Percentiles rank a stretch among this genome's conserved stretches.
These are phyloP conservation scores for Flagelloscypha sp. DNA, from an alignment of 768 basidiomycete species.

Conservation along the genomic window DNA sequence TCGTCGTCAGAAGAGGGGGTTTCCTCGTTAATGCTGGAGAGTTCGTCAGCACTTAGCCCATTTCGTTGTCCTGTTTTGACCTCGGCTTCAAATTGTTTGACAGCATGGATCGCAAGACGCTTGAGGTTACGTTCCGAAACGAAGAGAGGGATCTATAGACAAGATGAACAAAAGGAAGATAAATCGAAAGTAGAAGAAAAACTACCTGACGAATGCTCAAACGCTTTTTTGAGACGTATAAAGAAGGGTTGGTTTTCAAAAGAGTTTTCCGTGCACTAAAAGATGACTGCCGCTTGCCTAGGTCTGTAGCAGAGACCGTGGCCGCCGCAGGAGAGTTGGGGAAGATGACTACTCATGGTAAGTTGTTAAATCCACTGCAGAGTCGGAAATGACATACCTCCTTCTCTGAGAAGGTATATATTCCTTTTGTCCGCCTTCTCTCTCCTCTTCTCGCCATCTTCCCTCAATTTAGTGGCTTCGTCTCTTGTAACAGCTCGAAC, in stretches of 20 bases:
- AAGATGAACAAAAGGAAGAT: too few species aligned
- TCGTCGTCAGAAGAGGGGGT: slow-evolving; percentile 15
- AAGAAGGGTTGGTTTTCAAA: slow-evolving; percentile 83
- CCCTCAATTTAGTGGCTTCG: slow-evolving; percentile 79
- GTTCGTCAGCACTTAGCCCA: slow-evolving; percentile 67
- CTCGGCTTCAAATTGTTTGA: slow-evolving; percentile 72
- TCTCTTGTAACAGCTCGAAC: slow-evolving; percentile 86
- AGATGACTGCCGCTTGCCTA: slow-evolving; percentile 78
- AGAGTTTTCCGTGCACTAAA: slow-evolving; percentile 80
- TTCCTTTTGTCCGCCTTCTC: slow-evolving; percentile 94
- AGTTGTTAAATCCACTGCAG: not conserved
- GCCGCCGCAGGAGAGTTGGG: slow-evolving; percentile 79
- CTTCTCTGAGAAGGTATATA: slow-evolving; percentile 92
- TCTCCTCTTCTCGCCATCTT: slow-evolving; percentile 75
- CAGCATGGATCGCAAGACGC: slow-evolving; percentile 75
- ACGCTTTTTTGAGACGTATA: slow-evolving; percentile 92
- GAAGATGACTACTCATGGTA: slow-evolving; percentile 71
- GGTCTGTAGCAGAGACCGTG: slow-evolving; percentile 59
- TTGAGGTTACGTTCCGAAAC: slow-evolving; percentile 87
- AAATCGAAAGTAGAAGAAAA: too few species aligned
- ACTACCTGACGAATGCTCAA: slow-evolving; percentile 89
- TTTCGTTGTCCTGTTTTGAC: slow-evolving; percentile 53
- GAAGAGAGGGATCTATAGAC: slow-evolving; percentile 83
- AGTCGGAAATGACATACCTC: slow-evolving; percentile 47
- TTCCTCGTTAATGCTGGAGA: slow-evolving; percentile 33